A percentile compares a stretch with the other conserved stretches of the same genome.
Evolutionary conservation across 257 asterid genomes (phyloP).

Genomic region (Solanum neorickii): DNA sequence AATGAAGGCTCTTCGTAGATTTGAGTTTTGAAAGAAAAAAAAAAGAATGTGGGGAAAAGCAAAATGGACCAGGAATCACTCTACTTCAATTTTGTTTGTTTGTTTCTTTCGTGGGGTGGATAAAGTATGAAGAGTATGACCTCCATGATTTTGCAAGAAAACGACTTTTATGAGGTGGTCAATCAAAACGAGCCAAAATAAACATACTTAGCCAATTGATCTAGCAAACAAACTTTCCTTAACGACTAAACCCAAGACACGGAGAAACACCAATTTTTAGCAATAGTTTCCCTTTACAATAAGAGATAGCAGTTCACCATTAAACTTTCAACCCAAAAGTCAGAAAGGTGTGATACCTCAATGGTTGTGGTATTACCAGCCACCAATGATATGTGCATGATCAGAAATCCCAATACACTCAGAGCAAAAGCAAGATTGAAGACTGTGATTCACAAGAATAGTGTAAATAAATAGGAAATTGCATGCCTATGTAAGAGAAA

Average conservation of each 20-base stretch:
- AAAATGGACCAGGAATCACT: background rate
- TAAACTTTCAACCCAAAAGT: background rate
- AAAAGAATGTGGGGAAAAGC: background rate
- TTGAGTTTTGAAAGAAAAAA: background rate
- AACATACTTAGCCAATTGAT: background rate
- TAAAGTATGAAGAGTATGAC: background rate
- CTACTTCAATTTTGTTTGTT: background rate
- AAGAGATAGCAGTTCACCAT: background rate
- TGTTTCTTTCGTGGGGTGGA: background rate
- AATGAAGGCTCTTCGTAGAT: background rate
- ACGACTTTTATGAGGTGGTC: background rate
- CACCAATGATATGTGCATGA: constrained; percentile 91
- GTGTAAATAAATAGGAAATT: background rate
- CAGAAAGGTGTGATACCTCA: constrained; percentile 44
- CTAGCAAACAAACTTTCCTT: background rate
- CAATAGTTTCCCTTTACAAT: background rate
- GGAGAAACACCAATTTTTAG: background rate
- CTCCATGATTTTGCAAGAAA: background rate
- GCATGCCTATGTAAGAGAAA: background rate
- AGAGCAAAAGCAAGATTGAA: constrained; percentile 88
- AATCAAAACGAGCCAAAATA: background rate
- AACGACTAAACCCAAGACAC: background rate
- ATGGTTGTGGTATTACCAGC: constrained; percentile 88
- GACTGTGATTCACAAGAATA: constrained; percentile 36
- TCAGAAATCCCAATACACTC: constrained; percentile 92